phyloP scores from a whole-genome alignment of 2,329 filamentous ascomycete species.

The Apiospora pterosperma region DNA sequence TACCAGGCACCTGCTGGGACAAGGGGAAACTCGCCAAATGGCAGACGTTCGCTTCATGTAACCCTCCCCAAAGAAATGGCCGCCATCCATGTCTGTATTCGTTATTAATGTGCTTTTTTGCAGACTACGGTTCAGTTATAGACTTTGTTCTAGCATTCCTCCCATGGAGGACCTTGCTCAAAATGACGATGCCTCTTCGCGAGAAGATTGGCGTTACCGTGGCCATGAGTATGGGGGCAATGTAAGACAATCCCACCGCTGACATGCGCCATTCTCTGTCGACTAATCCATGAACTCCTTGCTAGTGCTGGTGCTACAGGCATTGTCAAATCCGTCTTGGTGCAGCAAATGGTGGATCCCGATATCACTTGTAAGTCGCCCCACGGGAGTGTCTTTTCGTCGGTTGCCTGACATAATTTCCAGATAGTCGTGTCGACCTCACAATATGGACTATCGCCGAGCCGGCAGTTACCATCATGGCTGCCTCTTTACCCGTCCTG shows the following conservation, averaged over 20 bases:
- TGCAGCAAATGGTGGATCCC: constrained; percentile 26
- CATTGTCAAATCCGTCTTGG: constrained; percentile 31
- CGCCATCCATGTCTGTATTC: accelerated
- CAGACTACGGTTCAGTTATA: constrained; percentile 31
- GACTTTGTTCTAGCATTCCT: constrained; percentile 31
- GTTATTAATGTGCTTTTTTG: neutral
- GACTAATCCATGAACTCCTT: neutral
- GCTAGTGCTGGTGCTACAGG: constrained; percentile 27
- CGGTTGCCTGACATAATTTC: neutral
- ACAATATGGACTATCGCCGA: constrained; percentile 33
- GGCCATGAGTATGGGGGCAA: constrained; percentile 32
- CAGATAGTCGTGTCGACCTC: constrained; percentile 28
- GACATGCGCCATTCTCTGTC: neutral
- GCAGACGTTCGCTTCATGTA: constrained; percentile 30
- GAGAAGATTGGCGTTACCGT: constrained; percentile 31
- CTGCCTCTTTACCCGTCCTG: constrained; percentile 30
- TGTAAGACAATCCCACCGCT: constrained; percentile 18
- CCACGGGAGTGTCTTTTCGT: neutral
- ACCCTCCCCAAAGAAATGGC: neutral
- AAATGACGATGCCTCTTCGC: constrained; percentile 26
- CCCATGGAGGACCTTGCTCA: constrained; percentile 31
- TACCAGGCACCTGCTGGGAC: constrained; percentile 29
- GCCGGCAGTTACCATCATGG: constrained; percentile 33
- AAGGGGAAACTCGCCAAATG: constrained; percentile 19
- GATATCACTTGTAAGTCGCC: constrained; percentile 24